phyloP scores from a whole-genome alignment of 2,329 filamentous ascomycete genomes.

The Coniochaeta sp. region DNA sequence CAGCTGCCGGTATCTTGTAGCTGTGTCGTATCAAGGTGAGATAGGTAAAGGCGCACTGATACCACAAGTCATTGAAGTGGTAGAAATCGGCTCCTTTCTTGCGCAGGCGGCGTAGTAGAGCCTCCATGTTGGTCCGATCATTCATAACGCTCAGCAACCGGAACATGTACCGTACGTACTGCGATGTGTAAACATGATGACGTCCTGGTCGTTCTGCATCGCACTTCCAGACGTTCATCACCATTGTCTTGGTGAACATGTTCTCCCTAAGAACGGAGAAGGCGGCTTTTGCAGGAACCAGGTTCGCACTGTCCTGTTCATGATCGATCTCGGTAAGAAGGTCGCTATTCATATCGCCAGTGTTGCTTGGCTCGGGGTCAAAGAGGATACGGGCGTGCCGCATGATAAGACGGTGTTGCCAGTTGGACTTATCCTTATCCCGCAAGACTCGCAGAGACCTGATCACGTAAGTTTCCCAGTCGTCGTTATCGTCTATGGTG shows the following conservation, averaged over 20 bases:
- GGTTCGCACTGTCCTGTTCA: slow-evolving; percentile 24
- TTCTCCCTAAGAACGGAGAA: slow-evolving; percentile 66
- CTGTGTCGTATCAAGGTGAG: slow-evolving; percentile 42
- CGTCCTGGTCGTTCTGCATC: slow-evolving; percentile 76
- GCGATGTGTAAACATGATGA: slow-evolving; percentile 86
- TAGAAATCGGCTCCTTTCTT: slow-evolving; percentile 73
- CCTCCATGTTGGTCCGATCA: slow-evolving; percentile 70
- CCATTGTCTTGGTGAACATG: slow-evolving; percentile 90
- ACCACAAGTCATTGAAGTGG: slow-evolving; percentile 54
- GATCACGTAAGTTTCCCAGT: slow-evolving; percentile 50
- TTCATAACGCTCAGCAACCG: slow-evolving; percentile 65
- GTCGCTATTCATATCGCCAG: slow-evolving; percentile 27
- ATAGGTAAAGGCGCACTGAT: slow-evolving; percentile 46
- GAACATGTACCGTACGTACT: slow-evolving; percentile 78
- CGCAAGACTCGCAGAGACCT: slow-evolving; percentile 42
- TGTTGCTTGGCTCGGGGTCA: neutral
- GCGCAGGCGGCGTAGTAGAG: slow-evolving; percentile 69
- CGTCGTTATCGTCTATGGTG: slow-evolving; percentile 50
- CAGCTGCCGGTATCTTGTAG: slow-evolving; percentile 34
- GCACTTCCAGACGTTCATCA: slow-evolving; percentile 90
- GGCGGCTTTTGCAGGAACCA: slow-evolving; percentile 67
- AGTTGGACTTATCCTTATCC: slow-evolving; percentile 82
- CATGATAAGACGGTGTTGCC: slow-evolving; percentile 88
- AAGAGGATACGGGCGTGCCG: slow-evolving; percentile 56
- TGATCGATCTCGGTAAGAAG: slow-evolving; percentile 29